Percentiles rank a stretch among this genome's conserved stretches.
Conservation (phyloP, 2,329 filamentous ascomycete genomes). For the Cephalotrichum gorgonifer region DNA sequence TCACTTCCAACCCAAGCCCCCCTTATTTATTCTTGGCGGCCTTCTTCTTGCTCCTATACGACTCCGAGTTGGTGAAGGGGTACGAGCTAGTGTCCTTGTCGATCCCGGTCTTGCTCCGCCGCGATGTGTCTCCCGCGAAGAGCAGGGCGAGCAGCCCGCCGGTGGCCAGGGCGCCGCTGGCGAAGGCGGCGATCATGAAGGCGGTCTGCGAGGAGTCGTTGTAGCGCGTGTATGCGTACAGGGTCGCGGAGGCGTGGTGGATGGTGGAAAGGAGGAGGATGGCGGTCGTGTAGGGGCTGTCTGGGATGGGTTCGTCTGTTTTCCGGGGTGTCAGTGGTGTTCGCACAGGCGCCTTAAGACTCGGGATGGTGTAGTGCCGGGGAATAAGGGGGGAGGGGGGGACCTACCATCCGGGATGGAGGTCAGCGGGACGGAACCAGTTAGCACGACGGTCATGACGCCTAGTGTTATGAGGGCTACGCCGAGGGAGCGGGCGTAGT, state of each 20-base stretch:
- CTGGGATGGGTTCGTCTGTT: slow-evolving; percentile 18
- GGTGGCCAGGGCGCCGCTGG: slow-evolving; percentile 44
- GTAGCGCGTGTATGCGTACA: slow-evolving; percentile 61
- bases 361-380: too few relatives aligned
- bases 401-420: slow-evolving; percentile 30
- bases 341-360: too few relatives aligned
- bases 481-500: slow-evolving; percentile 63
- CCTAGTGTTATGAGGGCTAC: slow-evolving; percentile 56
- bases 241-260: slow-evolving; percentile 53
- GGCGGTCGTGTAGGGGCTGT: slow-evolving; percentile 55
- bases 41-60: slow-evolving; percentile 27
- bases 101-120: slow-evolving; percentile 23
- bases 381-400: not conserved
- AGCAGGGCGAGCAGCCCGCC: slow-evolving; percentile 33
- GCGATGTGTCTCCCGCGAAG: slow-evolving; percentile 26
- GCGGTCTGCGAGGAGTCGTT: slow-evolving; percentile 42
- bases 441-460: slow-evolving; percentile 54
- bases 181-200: slow-evolving; percentile 50
- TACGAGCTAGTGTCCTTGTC: slow-evolving; percentile 29
- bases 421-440: slow-evolving; percentile 58
- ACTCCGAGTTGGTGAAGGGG: slow-evolving; percentile 25
- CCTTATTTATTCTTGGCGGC: slow-evolving; percentile 13
- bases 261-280: slow-evolving; percentile 54
- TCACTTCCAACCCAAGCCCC: not conserved
- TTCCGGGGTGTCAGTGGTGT: slow-evolving; percentile 5